Conservation (phyloP, 2,329 filamentous ascomycete genomes). For the Massarina eburnea region DNA sequence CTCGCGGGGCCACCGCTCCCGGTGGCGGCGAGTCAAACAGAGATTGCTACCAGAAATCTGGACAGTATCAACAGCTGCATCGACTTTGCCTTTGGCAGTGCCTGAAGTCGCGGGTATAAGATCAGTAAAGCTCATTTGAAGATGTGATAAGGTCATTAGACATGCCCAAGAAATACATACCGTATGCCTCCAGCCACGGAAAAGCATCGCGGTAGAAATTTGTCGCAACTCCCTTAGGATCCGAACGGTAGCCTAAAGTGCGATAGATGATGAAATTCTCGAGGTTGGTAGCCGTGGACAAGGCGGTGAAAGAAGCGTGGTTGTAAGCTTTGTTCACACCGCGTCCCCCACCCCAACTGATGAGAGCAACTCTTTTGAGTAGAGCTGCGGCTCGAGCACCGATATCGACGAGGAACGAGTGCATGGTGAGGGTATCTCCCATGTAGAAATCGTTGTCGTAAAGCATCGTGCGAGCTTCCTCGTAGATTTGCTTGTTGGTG, state of each 20-base stretch:
- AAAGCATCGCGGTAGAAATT: conserved; percentile 41
- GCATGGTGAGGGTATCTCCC: conserved; percentile 29
- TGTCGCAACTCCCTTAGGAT: conserved; percentile 18
- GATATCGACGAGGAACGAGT: conserved; percentile 36
- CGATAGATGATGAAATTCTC: conserved; percentile 27
- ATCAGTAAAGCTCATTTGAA: too few species aligned
- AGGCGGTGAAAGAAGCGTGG: conserved; percentile 34
- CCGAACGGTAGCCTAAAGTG: conserved; percentile 3
- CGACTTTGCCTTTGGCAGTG: conserved; percentile 25
- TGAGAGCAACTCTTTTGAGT: conserved; percentile 29
- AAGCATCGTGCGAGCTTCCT: conserved; percentile 27
- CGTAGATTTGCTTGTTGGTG: conserved; percentile 31
- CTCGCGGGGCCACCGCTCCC: neutral
- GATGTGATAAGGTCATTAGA: too few species aligned
- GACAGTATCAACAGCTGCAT: conserved; percentile 33
- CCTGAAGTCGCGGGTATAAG: too few species aligned
- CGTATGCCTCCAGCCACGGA: conserved; percentile 40
- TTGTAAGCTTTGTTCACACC: conserved; percentile 35
- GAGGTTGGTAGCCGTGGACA: conserved; percentile 33
- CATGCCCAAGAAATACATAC: too few species aligned
- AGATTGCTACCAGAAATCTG: conserved; percentile 6
- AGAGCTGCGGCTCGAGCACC: conserved; percentile 22
- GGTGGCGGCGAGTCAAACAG: neutral
- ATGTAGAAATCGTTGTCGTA: conserved; percentile 35
- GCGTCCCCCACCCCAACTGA: conserved; percentile 24